These are phyloP conservation scores for Nemania serpens DNA, from an alignment of 2,329 filamentous ascomycete species.

Conservation along the genomic window DNA sequence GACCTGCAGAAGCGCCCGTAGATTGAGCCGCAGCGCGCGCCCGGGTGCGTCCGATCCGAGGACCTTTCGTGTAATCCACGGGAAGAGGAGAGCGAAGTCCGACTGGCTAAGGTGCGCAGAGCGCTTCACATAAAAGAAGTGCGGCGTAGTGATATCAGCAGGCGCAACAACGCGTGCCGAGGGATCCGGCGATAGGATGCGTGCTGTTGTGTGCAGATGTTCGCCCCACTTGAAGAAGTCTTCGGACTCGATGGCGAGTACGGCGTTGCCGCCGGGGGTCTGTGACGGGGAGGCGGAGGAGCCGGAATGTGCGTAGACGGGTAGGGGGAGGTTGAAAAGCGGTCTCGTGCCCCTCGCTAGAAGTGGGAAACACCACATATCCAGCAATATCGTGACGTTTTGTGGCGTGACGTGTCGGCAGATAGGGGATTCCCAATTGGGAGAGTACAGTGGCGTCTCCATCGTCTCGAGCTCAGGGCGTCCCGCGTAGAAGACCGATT, in stretches of 20 bases:
- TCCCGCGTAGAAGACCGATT: slow-evolving; percentile 73
- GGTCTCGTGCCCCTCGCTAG: slow-evolving; percentile 64
- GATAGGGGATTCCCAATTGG: slow-evolving; percentile 59
- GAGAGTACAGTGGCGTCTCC: slow-evolving; percentile 64
- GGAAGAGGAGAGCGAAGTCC: slow-evolving; percentile 83
- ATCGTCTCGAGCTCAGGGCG: slow-evolving; percentile 52
- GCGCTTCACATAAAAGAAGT: slow-evolving; percentile 73
- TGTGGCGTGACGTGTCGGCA: slow-evolving; percentile 68
- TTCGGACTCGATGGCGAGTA: slow-evolving; percentile 75
- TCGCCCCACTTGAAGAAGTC: slow-evolving; percentile 79
- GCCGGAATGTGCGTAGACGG: slow-evolving; percentile 61
- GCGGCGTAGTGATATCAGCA: slow-evolving; percentile 48
- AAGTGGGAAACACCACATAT: slow-evolving; percentile 81
- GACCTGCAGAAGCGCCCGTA: slow-evolving; percentile 62
- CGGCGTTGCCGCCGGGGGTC: slow-evolving; percentile 56
- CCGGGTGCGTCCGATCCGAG: slow-evolving; percentile 63
- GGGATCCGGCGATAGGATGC: slow-evolving; percentile 64
- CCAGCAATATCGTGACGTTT: slow-evolving; percentile 71
- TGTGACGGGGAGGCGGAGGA: slow-evolving; percentile 33
- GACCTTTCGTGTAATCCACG: slow-evolving; percentile 66
- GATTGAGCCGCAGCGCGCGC: slow-evolving; percentile 62
- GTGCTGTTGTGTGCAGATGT: slow-evolving; percentile 72
- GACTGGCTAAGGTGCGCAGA: slow-evolving; percentile 84
- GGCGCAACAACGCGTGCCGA: slow-evolving; percentile 48
- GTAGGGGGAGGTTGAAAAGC: slow-evolving; percentile 74